phyloP scores from a whole-genome alignment of 163 green algal genomes.

The Chloromonas sp. region DNA sequence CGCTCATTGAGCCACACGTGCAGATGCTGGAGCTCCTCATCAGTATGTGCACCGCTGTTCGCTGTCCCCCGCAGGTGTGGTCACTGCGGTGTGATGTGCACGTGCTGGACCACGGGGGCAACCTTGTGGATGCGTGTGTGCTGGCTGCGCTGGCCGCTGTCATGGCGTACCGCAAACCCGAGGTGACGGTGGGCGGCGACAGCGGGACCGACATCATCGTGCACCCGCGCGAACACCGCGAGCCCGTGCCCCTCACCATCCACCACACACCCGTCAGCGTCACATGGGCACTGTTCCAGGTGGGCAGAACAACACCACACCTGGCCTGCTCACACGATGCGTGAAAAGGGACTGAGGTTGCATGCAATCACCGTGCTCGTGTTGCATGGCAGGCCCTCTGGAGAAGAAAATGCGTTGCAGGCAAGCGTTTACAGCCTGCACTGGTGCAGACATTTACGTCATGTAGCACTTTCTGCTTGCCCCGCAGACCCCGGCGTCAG shows the following conservation, averaged over 20 bases:
- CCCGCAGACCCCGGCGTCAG: no score
- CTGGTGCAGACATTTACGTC: no score
- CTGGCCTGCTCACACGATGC: no score
- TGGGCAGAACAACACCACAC: conserved; percentile 3
- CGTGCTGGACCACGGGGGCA: conserved; percentile 76
- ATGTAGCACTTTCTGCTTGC: no score
- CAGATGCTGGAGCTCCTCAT: no score
- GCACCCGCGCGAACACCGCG: conserved; percentile 53
- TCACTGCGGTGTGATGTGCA: conserved; percentile 67
- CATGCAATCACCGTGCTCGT: no score
- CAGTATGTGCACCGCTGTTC: no score
- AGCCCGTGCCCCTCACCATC: conserved; percentile 79
- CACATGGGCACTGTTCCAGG: conserved; percentile 79
- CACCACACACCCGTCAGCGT: conserved; percentile 82
- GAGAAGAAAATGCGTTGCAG: background rate
- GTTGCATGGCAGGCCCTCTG: background rate
- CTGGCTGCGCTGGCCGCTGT: conserved; percentile 73
- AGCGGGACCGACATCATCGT: conserved; percentile 47
- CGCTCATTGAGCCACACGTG: background rate
- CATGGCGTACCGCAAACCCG: conserved; percentile 33
- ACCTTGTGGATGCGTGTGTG: conserved; percentile 69
- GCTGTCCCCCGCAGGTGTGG: conserved; percentile 62
- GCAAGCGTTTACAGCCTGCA: no score
- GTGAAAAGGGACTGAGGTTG: no score
- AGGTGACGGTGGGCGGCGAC: conserved; percentile 4